Evolutionary conservation across 129 eudicot genomes (phyloP).

Genomic region (Tagetes patula): DNA sequence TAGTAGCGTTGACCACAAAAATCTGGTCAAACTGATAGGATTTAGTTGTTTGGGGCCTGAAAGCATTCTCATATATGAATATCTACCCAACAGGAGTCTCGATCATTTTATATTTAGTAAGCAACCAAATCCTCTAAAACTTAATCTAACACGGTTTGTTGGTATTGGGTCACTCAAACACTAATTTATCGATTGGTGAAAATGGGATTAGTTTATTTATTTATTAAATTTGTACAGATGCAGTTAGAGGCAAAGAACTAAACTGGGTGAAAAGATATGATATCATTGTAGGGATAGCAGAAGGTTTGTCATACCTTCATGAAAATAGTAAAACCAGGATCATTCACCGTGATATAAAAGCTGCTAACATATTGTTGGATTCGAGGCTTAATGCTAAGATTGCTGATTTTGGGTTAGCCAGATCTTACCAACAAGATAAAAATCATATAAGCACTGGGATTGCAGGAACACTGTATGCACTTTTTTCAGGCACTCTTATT

Average conservation of each 20-base stretch:
- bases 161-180: neutral
- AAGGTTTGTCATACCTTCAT: constrained; percentile 86
- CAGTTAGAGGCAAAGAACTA: constrained; percentile 52
- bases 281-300: constrained; percentile 59
- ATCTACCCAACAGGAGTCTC: constrained; percentile 66
- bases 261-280: constrained; percentile 67
- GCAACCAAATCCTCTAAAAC: constrained; percentile 10
- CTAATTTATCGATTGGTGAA: constrained; percentile 12
- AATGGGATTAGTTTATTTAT: neutral
- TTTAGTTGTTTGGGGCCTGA: constrained; percentile 80
- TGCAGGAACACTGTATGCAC: constrained; percentile 80
- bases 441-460: constrained; percentile 86
- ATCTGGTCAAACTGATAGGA: constrained; percentile 69
- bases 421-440: constrained; percentile 77
- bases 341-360: constrained; percentile 76
- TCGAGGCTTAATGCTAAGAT: constrained; percentile 67
- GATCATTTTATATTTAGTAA: constrained; percentile 69
- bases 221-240: constrained; percentile 43
- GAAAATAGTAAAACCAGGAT: constrained; percentile 67
- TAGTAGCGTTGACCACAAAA: constrained; percentile 72
- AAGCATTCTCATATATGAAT: constrained; percentile 76
- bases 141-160: neutral
- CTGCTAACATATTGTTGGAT: constrained; percentile 79
- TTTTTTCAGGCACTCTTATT: neutral
- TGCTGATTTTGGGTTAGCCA: constrained; percentile 91